Conservation (phyloP, 1,284 basidiomycete species). For the Rhodotorula glutinis region DNA sequence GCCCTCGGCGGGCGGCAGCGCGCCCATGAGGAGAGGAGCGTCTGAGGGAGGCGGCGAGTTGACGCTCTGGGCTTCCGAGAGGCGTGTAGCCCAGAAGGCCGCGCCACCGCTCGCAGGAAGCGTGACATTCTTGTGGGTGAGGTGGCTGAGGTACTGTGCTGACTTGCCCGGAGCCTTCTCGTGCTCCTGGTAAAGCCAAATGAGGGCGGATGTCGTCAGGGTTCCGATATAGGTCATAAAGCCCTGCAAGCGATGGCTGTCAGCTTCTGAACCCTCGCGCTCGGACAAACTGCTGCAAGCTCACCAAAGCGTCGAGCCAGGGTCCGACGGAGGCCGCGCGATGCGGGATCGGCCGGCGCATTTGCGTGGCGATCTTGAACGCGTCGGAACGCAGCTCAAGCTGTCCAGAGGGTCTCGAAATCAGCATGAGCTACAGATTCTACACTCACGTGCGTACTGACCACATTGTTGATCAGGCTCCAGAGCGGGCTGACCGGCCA, state of each 20-base stretch:
- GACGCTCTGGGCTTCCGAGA: conserved; percentile 10
- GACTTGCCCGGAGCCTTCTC: conserved; percentile 22
- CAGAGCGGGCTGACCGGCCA: conserved; percentile 85
- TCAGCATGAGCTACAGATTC: not conserved
- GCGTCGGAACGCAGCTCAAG: conserved; percentile 90
- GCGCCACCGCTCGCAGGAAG: conserved; percentile 13
- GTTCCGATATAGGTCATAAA: conserved; percentile 83
- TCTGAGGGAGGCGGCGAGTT: conserved; percentile 9
- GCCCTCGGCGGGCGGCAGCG: conserved; percentile 13
- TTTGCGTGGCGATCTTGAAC: conserved; percentile 86
- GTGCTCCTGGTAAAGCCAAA: conserved; percentile 69
- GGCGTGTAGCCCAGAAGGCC: conserved; percentile 21
- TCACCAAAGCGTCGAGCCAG: conserved; percentile 78
- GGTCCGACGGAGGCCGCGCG: conserved; percentile 89
- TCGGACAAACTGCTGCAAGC: too few species aligned
- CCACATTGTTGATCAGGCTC: conserved; percentile 49
- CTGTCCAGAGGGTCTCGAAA: conserved; percentile 15
- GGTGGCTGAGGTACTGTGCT: conserved; percentile 12
- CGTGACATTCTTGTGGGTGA: conserved; percentile 15
- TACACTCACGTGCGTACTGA: not conserved
- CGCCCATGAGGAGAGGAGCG: conserved; percentile 13
- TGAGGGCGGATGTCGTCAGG: conserved; percentile 76
- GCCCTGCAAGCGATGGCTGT: conserved; percentile 46
- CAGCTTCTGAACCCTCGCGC: not conserved
- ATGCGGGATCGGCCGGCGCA: conserved; percentile 75